Evolutionary conservation across 306 rosid species (phyloP).

Genomic region (Casuarina equisetifolia): DNA sequence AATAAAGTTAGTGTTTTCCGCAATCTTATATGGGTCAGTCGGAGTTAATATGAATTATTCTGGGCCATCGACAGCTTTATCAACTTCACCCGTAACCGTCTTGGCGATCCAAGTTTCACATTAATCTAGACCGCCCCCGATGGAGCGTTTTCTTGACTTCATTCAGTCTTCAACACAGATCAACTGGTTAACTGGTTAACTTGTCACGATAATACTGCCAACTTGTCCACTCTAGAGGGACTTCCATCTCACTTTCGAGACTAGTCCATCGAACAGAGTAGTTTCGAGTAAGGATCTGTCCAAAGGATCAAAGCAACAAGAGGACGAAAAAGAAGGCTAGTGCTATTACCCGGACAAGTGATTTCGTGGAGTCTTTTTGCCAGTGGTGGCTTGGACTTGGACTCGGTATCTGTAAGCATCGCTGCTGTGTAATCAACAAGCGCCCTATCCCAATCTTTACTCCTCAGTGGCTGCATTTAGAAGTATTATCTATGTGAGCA

Average conservation of each 20-base stretch:
- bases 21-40: too few species aligned
- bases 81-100: background rate
- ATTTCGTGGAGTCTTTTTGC: slow-evolving; percentile 69
- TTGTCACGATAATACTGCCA: slow-evolving; percentile 9
- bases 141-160: slow-evolving; percentile 18
- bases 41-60: background rate
- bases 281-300: background rate
- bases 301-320: slow-evolving; percentile 13
- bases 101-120: slow-evolving; percentile 17
- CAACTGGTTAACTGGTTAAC: slow-evolving; percentile 7
- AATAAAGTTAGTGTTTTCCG: background rate
- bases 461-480: slow-evolving; percentile 75
- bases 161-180: slow-evolving; percentile 5
- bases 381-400: slow-evolving; percentile 58
- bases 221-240: slow-evolving; percentile 8
- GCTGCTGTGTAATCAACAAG: slow-evolving; percentile 83
- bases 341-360: slow-evolving; percentile 77
- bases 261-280: background rate
- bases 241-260: slow-evolving; percentile 11
- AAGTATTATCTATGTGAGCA: slow-evolving; percentile 35
- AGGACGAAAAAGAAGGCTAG: slow-evolving; percentile 18
- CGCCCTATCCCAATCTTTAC: slow-evolving; percentile 91
- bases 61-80: background rate
- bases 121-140: slow-evolving; percentile 5
- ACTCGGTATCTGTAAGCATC: slow-evolving; percentile 64